Percentiles rank a stretch among this genome's conserved stretches.
phyloP scores from a whole-genome alignment of 2,329 filamentous ascomycete genomes.

The Calonectria pteridis region DNA sequence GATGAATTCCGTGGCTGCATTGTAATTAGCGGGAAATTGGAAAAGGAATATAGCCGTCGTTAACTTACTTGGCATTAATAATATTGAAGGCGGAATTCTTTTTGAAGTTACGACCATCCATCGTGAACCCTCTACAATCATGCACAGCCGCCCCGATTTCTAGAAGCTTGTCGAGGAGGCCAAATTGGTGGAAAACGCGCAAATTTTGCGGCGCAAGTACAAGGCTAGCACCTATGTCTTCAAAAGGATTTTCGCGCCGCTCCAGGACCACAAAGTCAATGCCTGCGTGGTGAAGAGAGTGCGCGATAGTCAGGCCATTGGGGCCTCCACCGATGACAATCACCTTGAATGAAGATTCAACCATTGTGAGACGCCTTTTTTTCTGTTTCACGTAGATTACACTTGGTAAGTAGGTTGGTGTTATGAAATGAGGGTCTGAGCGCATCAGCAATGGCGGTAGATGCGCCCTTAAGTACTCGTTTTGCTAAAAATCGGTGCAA shows the following conservation, averaged over 20 bases:
- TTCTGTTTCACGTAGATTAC: not conserved
- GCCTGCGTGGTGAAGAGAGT: not conserved
- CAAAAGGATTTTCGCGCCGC: constrained; percentile 33
- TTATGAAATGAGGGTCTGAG: too few species aligned
- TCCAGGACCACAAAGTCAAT: constrained; percentile 48
- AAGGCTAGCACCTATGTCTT: constrained; percentile 34
- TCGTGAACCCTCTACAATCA: not conserved
- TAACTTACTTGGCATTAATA: not conserved
- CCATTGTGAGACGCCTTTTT: not conserved
- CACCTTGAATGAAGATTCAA: not conserved
- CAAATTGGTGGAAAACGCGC: constrained; percentile 18
- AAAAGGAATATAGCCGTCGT: too few species aligned
- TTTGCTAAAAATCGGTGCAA: not conserved
- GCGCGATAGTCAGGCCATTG: not conserved
- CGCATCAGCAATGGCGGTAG: not conserved
- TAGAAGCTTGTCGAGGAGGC: not conserved
- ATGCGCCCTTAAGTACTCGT: not conserved
- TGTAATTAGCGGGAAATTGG: not conserved
- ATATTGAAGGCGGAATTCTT: not conserved
- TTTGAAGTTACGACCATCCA: not conserved
- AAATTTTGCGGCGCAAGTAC: constrained; percentile 7
- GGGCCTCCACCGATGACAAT: not conserved
- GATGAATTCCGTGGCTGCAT: constrained; percentile 1
- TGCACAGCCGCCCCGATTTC: not conserved
- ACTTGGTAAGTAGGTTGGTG: not conserved